Base-by-base conservation (phyloP, 2,329 filamentous ascomycete species). In the Talaromyces amestolkiae region DNA sequence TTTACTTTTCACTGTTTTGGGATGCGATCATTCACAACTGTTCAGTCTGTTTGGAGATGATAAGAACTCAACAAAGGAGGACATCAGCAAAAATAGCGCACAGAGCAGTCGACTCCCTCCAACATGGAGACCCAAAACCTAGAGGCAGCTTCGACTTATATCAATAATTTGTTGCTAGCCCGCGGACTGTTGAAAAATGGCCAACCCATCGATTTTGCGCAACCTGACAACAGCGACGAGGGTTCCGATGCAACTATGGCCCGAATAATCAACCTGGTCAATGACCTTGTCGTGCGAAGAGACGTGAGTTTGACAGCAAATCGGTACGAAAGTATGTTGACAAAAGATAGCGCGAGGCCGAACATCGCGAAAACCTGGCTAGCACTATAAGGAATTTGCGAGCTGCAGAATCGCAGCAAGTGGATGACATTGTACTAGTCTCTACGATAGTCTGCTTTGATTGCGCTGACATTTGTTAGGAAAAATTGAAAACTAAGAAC, bases 241-340 rank as follows among this genome's bases (percentile, higher is more conserved):
- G 77, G 77, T 17, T 83, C 86, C 0, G 85, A 85, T 73, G 86
- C 85, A 60, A 91, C 91, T 19, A 94, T 95, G 88, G 90, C 91
- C 22, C 87, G 88, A 70, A 89, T 98, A 71, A 97, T 99, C 80
- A 91, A 94, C 74, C 85, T 99, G 27, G 88, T 99, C 58, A 97
- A 99, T 78, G 95, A 99, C 75, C 80, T 99, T 71, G 92, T 99
- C 66, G 77, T 97, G 67, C 87, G 93, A 70, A 87, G 93, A 82
- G 95, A 99, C 77, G 92, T 96, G 82, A 72, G 88, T 82, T 43
- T 59, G 37, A n/a, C 8, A 13, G 22, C 19, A n/a, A 33, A 43
- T 27, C 54, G 33, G 43, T 58, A 58, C 63, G 60, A 19, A 4
- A 10, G 63, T 69, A 53, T 70, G 64, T 24, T 65, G 37, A 11